Conservation (phyloP, 345 rosid species). For the Arabidopsis thaliana region TAIR10.1 NC_003071.7:12282001-12282500, state of each 20-base stretch:
- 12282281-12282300: constrained; percentile 23
- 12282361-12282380: constrained; percentile 22
- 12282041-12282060: constrained; percentile 7
- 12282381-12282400: background rate
- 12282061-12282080: background rate
- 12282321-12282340: constrained; percentile 14
- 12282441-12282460: constrained; percentile 19
- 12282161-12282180: background rate
- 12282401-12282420: background rate
- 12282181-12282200: constrained; percentile 8
- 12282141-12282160: constrained; percentile 39
- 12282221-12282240: constrained; percentile 8
- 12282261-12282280: constrained; percentile 14
- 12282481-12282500: constrained; percentile 21
- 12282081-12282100: background rate
- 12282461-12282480: constrained; percentile 28
- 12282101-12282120: background rate
- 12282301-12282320: background rate
- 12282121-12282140: background rate
- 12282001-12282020: background rate
- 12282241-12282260: constrained; percentile 19
- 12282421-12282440: constrained; percentile 35
- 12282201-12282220: constrained; percentile 36
- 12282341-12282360: constrained; percentile 9
- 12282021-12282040: constrained; percentile 10